Conservation (phyloP, 257 asterid species). For the Ehretia macrophylla region DNA sequence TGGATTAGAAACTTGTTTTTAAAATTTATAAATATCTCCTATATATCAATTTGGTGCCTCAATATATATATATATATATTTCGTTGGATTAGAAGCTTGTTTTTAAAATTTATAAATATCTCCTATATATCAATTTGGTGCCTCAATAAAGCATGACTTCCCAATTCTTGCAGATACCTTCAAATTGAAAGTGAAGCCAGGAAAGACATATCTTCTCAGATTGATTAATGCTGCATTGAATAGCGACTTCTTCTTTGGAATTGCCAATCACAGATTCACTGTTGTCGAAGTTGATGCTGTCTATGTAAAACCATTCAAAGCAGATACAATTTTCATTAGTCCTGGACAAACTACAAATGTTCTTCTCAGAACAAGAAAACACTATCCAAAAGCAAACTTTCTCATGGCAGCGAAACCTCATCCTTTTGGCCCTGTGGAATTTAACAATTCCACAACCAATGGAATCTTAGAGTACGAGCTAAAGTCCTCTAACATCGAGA, state of each 20-base stretch:
- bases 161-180: constrained; percentile 37
- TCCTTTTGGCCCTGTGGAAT: constrained; percentile 44
- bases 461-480: constrained; percentile 43
- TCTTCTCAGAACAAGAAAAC: constrained; percentile 43
- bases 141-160: too few relatives aligned
- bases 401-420: constrained; percentile 52
- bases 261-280: constrained; percentile 49
- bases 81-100: background rate
- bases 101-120: background rate
- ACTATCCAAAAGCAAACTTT: constrained; percentile 29
- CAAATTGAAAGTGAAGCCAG: constrained; percentile 38
- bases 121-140: too few relatives aligned
- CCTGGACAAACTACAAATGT: constrained; percentile 49
- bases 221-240: constrained; percentile 39
- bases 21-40: too few relatives aligned
- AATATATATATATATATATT: too few relatives aligned
- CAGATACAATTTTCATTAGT: constrained; percentile 39
- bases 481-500: constrained; percentile 6
- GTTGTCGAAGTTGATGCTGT: constrained; percentile 49
- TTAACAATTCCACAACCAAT: constrained; percentile 45
- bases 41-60: too few relatives aligned
- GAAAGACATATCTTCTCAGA: constrained; percentile 34
- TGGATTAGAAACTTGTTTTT: background rate
- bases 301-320: constrained; percentile 43
- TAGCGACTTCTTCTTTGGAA: constrained; percentile 61